phyloP scores from a whole-genome alignment of 2,329 filamentous ascomycete species.

The Stagonosporopsis cucurbitacearum region DNA sequence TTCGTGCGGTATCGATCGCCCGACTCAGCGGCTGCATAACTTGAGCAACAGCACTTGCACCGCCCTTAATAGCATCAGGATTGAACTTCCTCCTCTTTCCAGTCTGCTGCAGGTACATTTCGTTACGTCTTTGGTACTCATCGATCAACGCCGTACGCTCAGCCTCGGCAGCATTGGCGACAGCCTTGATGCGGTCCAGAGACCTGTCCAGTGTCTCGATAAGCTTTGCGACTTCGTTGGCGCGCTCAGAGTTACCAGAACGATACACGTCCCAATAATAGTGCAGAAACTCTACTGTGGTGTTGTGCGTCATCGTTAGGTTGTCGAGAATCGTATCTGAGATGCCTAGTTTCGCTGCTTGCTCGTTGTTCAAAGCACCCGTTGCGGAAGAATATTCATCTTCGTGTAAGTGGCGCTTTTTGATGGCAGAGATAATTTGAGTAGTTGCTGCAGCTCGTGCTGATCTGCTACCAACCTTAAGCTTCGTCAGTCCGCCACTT shows the following conservation, averaged over 20 bases:
- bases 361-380: constrained; percentile 33
- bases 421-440: constrained; percentile 70
- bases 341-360: constrained; percentile 44
- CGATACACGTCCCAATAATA: constrained; percentile 96
- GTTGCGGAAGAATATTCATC: constrained; percentile 45
- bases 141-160: constrained; percentile 73
- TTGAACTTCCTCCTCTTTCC: constrained; percentile 76
- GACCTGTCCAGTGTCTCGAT: constrained; percentile 82
- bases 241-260: constrained; percentile 82
- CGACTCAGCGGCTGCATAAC: constrained; percentile 77
- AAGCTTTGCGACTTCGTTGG: constrained; percentile 79
- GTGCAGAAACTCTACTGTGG: constrained; percentile 92
- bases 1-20: constrained; percentile 72
- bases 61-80: constrained; percentile 72
- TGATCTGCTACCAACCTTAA: constrained; percentile 72
- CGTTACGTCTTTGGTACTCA: constrained; percentile 71
- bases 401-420: constrained; percentile 66
- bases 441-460: constrained; percentile 69
- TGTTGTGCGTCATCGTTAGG: constrained; percentile 82
- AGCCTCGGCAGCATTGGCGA: constrained; percentile 79
- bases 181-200: constrained; percentile 77
- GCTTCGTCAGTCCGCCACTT: constrained; percentile 63
- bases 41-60: constrained; percentile 74
- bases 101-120: constrained; percentile 73
- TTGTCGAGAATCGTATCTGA: constrained; percentile 63